Evolutionary conservation across 768 basidiomycete genomes (phyloP), one percentile per base, ranked within the genome.

Genomic region (Xerocomellus chrysenteron): DNA sequence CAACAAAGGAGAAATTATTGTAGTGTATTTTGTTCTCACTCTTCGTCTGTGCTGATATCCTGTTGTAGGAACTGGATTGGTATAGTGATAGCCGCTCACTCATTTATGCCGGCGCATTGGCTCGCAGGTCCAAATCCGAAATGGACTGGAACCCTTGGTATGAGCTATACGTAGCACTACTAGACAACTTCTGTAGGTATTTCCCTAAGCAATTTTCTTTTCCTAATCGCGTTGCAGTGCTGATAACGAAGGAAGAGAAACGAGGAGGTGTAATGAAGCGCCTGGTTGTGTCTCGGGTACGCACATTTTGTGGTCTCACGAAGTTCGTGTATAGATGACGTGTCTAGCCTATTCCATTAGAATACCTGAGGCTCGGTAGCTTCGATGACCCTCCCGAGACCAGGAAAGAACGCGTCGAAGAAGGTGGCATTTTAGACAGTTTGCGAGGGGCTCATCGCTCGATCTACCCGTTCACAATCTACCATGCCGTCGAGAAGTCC

Each of bases 1-100:
- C 64, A 84, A 84, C 65, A 85, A 80, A 59, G 92, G 89, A 26
- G 92, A 95, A 69, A 84, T 94, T 17, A 85, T 93, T 37, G 92
- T 92, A 65, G 57, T 85, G 73, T 4, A 24, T n/a, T 21, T 32
- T 8, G 14, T 52, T 58, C 32, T 35, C 1, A 1, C 14, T 39
- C 12, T 39, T n/a, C 21, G 3, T 49, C 19, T 47, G 17, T 35
- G 12, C 49, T 69, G 41, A 65, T 39, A 24, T 37, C 21, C 24
- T 47, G 24, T 26, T 42, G 36, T 57, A 94, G 92, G 92, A 95
- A 62, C 78, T 96, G 78, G 92, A 92, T 62, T 74, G 92, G 28
- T 86, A 87, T 58, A 83, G 88, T 57, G 86, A 91, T 47, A 86
- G 82, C 44, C 80, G 94, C 35, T 86, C 86, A 24, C 67, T 95